Evolutionary conservation across 2,329 filamentous ascomycete genomes (phyloP).

Genomic region (Ascochyta viciae-villosae): DNA sequence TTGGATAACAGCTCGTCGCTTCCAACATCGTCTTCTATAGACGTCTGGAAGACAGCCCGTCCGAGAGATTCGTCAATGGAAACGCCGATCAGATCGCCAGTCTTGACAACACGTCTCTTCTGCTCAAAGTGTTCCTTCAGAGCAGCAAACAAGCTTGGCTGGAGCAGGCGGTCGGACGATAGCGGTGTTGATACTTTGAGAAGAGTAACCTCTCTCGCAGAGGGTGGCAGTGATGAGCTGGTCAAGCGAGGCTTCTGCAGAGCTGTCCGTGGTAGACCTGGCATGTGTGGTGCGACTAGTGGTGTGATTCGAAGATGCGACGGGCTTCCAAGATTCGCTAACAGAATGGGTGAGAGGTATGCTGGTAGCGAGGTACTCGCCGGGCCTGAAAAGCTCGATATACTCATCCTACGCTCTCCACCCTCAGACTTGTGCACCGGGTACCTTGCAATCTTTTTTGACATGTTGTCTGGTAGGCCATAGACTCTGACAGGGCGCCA

Average conservation of each 20-base stretch:
- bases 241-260: slow-evolving; percentile 54
- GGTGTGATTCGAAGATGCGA: slow-evolving; percentile 81
- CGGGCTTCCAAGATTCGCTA: slow-evolving; percentile 83
- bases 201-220: slow-evolving; percentile 81
- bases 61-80: slow-evolving; percentile 87
- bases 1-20: slow-evolving; percentile 61
- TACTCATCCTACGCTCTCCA: slow-evolving; percentile 50
- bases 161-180: slow-evolving; percentile 83
- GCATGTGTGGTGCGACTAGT: slow-evolving; percentile 61
- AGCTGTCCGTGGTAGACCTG: slow-evolving; percentile 38
- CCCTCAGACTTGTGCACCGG: slow-evolving; percentile 55
- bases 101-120: slow-evolving; percentile 81
- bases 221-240: slow-evolving; percentile 61
- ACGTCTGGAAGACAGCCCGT: slow-evolving; percentile 76
- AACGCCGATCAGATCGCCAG: slow-evolving; percentile 87
- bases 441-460: slow-evolving; percentile 62
- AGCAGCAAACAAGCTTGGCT: slow-evolving; percentile 84
- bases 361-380: slow-evolving; percentile 50
- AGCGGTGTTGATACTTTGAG: slow-evolving; percentile 88
- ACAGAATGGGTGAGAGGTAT: slow-evolving; percentile 83
- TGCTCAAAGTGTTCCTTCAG: slow-evolving; percentile 88
- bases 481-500: slow-evolving; percentile 91
- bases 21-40: slow-evolving; percentile 73
- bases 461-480: slow-evolving; percentile 78
- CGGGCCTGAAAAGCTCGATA: slow-evolving; percentile 57